Base-by-base conservation (phyloP, 2,329 filamentous ascomycete species). In the Aspergillus jensenii region DNA sequence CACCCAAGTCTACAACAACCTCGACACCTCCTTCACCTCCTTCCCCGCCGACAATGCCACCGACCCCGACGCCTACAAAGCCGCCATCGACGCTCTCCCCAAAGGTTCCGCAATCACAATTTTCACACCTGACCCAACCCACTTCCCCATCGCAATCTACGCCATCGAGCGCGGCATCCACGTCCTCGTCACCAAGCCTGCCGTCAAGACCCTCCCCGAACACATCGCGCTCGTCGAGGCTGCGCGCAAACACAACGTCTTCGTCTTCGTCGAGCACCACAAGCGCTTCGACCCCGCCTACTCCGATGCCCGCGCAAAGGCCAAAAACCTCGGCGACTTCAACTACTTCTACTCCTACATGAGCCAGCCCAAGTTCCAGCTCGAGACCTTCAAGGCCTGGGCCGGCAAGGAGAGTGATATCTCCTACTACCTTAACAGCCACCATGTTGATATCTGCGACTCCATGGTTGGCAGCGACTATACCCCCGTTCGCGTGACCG, bases 271-370 rank as follows among this genome's bases (percentile, higher is more conserved):
- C 46, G 93, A 97, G 82, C 93, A 97, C 79, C 93, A 97, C 84
- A 97, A 97, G 82, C 91, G 93, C 58, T 97, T 88, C 78, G 93
- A 97, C 74, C 93, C 93, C 2, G 91, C 91, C 21, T 97, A 97
- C 79, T 86, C 90, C 14, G 93, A 97, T 74, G 93, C 93, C 14
- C 85, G 88, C 50, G 88, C 88, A 78, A 87, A 89, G 67, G 90
- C 91, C 14, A 79, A 85, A 70, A 86, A 82, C 53, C 81, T 97
- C 7, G 93, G 93, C 63, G 91, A 96, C 78, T 97, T 97, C 86
- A 96, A 96, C 82, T 97, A 97, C 82, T 97, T 96, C 75, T 97
- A 96, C 83, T 89, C 86, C 67, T 97, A 97, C 84, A 96, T 96
- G 92, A 91, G 87, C 50, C 92, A 96, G 81, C 90, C 89, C 60